Percentiles rank a stretch among this genome's conserved stretches.
These are phyloP conservation scores for Favolaschia claudopus DNA, from an alignment of 768 basidiomycete species.

Conservation along the genomic window DNA sequence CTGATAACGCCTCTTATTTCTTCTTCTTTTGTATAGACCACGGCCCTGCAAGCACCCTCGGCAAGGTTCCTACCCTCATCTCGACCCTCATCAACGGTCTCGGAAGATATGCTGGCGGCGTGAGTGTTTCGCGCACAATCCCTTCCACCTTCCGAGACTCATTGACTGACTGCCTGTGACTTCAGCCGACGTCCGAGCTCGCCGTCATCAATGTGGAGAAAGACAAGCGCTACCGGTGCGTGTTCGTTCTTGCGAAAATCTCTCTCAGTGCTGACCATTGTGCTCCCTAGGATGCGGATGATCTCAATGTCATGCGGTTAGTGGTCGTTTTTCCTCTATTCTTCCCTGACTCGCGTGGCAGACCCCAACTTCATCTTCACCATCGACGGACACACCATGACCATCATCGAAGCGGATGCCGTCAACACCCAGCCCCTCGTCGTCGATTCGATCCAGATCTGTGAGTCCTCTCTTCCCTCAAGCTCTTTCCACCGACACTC, in stretches of 20 bases:
- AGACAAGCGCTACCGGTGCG: slow-evolving; percentile 45
- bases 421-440: slow-evolving; percentile 48
- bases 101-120: slow-evolving; percentile 11
- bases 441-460: slow-evolving; percentile 55
- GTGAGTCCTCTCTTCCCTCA: slow-evolving; percentile 38
- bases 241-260: slow-evolving; percentile 37
- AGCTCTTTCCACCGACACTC: slow-evolving; percentile 22
- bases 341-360: background rate
- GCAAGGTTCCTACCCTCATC: slow-evolving; percentile 10
- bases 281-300: slow-evolving; percentile 1
- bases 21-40: background rate
- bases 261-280: background rate
- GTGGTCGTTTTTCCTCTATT: background rate
- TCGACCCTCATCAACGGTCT: slow-evolving; percentile 30
- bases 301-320: slow-evolving; percentile 4
- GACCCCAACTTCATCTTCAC: slow-evolving; percentile 49
- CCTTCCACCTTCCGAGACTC: background rate
- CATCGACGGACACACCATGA: slow-evolving; percentile 55
- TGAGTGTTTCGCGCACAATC: too few species aligned
- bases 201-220: slow-evolving; percentile 43
- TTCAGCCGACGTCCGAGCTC: slow-evolving; percentile 27
- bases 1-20: too few species aligned
- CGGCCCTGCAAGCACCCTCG: slow-evolving; percentile 6
- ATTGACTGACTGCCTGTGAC: background rate
- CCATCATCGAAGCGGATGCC: slow-evolving; percentile 62